A percentile compares a stretch with the other conserved stretches of the same genome.
phyloP scores from a whole-genome alignment of 495 filamentous ascomycete species.

The Neurospora sp. region DNA sequence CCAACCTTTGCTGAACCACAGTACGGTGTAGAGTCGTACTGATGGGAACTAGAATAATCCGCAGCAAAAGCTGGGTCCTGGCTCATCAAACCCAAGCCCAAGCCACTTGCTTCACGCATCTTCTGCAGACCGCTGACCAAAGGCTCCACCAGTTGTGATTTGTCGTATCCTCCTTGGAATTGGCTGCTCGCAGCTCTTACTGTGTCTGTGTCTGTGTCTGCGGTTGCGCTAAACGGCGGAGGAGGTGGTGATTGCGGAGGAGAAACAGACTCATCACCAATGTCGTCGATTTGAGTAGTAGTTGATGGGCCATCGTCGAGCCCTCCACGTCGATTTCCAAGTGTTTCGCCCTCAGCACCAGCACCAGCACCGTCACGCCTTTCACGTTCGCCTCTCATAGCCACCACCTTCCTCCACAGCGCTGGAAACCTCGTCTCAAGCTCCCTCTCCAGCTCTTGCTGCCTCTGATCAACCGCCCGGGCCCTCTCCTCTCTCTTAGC shows the following conservation, averaged over 20 bases:
- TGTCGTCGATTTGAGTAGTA: neutral
- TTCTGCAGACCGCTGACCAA: slow-evolving; percentile 22
- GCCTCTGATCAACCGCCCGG: slow-evolving; percentile 27
- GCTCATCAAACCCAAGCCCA: neutral
- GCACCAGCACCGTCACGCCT: slow-evolving; percentile 4
- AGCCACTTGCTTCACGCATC: slow-evolving; percentile 15
- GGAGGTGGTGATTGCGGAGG: neutral
- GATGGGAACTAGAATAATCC: neutral
- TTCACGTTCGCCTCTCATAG: slow-evolving; percentile 15
- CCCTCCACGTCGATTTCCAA: neutral
- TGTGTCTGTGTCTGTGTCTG: neutral
- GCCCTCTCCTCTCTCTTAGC: slow-evolving; percentile 29
- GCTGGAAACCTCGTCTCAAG: slow-evolving; percentile 26
- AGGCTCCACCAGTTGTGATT: slow-evolving; percentile 15
- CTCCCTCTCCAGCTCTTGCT: slow-evolving; percentile 30
- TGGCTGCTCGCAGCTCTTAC: neutral
- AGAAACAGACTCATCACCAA: neutral
- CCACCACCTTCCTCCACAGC: slow-evolving; percentile 25
- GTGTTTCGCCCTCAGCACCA: neutral
- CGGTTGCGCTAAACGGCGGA: neutral
- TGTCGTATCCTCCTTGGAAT: neutral
- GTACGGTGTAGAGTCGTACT: neutral
- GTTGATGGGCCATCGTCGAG: slow-evolving; percentile 3
- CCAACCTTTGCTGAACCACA: neutral
- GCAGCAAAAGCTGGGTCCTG: neutral